Evolutionary conservation across 2,329 filamentous ascomycete species (phyloP).

Genomic region (Graphilbum ipis-grandicollis): DNA sequence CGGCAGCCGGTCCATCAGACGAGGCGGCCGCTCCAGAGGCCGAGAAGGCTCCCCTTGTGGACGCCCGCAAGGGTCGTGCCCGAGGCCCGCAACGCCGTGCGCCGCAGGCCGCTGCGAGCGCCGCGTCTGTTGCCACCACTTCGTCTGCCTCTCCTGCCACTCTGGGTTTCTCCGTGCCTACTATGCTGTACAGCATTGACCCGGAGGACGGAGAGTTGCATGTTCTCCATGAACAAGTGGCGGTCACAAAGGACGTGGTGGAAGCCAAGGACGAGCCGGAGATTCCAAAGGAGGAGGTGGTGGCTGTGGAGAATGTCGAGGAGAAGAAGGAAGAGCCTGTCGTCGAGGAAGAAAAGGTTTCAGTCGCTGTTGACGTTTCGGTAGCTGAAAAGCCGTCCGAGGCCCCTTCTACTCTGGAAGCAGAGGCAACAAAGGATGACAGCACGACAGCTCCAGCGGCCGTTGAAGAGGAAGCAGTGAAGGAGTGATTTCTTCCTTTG

Average conservation of each 20-base stretch:
- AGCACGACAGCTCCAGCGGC: not conserved
- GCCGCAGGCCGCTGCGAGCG: constrained; percentile 15
- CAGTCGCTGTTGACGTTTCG: not conserved
- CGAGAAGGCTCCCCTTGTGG: constrained; percentile 64
- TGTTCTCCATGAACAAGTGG: not conserved
- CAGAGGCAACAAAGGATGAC: not conserved
- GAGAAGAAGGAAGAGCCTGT: too few relatives aligned
- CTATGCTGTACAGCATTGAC: constrained; percentile 30
- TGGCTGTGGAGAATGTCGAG: too few relatives aligned
- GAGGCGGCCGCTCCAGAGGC: constrained; percentile 36
- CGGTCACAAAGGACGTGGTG: too few relatives aligned
- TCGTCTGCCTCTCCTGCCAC: constrained; percentile 13
- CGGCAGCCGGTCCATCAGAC: constrained; percentile 25
- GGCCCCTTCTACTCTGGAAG: not conserved
- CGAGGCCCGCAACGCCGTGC: constrained; percentile 55
- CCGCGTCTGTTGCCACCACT: constrained; percentile 12
- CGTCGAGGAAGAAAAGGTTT: not conserved
- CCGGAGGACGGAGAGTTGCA: constrained; percentile 20
- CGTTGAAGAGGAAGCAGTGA: not conserved
- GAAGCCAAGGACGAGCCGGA: too few relatives aligned
- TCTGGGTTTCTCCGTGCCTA: constrained; percentile 13
- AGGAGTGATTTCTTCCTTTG: not conserved
- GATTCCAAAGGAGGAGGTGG: too few relatives aligned
- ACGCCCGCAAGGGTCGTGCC: constrained; percentile 81
- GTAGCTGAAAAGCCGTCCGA: not conserved